Base-by-base conservation (phyloP, 306 rosid species). In the Potentilla sterilis region DNA sequence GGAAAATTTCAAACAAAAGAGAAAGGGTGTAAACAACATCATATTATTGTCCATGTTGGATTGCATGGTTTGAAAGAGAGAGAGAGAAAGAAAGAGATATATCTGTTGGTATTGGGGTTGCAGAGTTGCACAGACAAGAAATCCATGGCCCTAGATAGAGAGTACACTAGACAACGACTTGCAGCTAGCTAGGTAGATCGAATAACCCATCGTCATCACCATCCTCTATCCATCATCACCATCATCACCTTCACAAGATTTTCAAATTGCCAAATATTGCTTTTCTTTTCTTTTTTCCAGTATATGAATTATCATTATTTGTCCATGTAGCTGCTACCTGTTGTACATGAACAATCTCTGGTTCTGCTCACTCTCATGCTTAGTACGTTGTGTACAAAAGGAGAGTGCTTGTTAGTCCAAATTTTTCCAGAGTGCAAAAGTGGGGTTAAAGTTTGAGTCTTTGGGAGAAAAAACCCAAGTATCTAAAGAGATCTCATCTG, bases 101-200 rank as follows among this genome's bases (percentile, higher is more conserved):
- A 52, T 63, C 75, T 81, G 67, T 76, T 79, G 64, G 76, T 77
- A 66, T 76, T 79, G 71, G 74, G 79, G 61, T 42, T 79, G 77
- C 90, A 87, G 89, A 84, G 81, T 82, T 77, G 82, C 72, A 84
- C 87, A 85, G 86, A 81, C 72, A 84, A 84, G 86, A 83, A 89
- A 87, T 80, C 86, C 85, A 80, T 80, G 87, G 83, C 77, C 77
- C 82, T 80, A 77, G 69, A n/a, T 58, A 19, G 24, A 19, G 24
- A 52, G 11, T 19, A 52, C 58, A n/a, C 24, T n/a, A 77, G 95
- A 88, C 76, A 89, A 92, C 80, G 93, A 89, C 91, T 61, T 82
- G 71, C 83, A 64, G 69, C 69, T 16, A 37, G 40, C 40, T 37
- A 59, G 22, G 43, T 62, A 88, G 87, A 55, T 73, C 76, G 57